Percentiles rank a stretch among this genome's conserved stretches.
Conservation (phyloP, 805 yeast species). For the Vanderwaltozyma yarrowii region DNA sequence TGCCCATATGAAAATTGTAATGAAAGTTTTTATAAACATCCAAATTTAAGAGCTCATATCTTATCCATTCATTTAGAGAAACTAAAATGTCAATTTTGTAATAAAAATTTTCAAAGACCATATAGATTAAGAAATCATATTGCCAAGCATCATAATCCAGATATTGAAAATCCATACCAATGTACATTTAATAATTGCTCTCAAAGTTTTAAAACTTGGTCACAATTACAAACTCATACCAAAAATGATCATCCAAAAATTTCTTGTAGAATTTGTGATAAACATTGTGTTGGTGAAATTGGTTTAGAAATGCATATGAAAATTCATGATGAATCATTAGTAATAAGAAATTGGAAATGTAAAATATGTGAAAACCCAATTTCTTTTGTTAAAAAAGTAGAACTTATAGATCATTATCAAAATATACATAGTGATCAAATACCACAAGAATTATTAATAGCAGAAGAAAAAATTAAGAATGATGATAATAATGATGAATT, state of each 20-base stretch:
- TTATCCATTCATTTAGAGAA: constrained; percentile 46
- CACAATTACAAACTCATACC: constrained; percentile 59
- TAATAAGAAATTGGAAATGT: constrained; percentile 61
- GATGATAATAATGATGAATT: too few species aligned
- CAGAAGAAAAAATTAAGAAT: not conserved
- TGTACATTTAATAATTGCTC: constrained; percentile 58
- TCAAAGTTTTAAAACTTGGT: constrained; percentile 56
- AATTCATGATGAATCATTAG: constrained; percentile 47
- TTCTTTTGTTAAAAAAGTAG: constrained; percentile 46
- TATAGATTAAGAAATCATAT: constrained; percentile 58
- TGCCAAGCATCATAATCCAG: constrained; percentile 50
- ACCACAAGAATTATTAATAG: constrained; percentile 6
- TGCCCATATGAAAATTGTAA: constrained; percentile 56
- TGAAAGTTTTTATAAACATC: constrained; percentile 64
- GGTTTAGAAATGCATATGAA: constrained; percentile 68
- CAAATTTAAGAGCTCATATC: constrained; percentile 64
- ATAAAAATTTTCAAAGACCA: constrained; percentile 52
- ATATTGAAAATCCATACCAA: constrained; percentile 31
- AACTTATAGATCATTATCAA: constrained; percentile 46
- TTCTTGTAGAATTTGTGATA: constrained; percentile 54
- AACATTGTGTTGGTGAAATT: constrained; percentile 59
- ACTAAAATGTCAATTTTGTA: constrained; percentile 53
- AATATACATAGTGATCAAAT: constrained; percentile 30
- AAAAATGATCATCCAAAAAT: constrained; percentile 65
- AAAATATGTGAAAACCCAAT: constrained; percentile 35